These are phyloP conservation scores for Asterophora lycoperdoides DNA, from an alignment of 768 basidiomycete species.

Conservation along the genomic window DNA sequence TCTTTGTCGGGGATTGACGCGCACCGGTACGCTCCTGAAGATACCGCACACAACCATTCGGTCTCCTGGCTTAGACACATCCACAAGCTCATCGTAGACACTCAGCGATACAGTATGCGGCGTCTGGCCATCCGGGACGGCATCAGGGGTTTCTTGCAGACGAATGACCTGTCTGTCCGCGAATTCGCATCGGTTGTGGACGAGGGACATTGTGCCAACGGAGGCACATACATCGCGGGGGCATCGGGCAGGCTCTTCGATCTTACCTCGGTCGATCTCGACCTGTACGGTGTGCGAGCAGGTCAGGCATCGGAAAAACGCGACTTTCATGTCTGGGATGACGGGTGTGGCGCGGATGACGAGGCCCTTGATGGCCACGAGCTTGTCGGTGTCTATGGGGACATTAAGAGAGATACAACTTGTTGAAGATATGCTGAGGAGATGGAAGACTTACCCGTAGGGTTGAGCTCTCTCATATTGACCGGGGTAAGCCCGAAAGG, in stretches of 20 bases:
- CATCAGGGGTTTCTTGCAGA: slow-evolving; percentile 96
- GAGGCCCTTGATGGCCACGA: slow-evolving; percentile 92
- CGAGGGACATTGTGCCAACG: slow-evolving; percentile 86
- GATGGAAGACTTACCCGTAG: slow-evolving; percentile 56
- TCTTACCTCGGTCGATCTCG: slow-evolving; percentile 97
- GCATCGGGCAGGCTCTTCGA: slow-evolving; percentile 87
- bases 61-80: slow-evolving; percentile 95
- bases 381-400: slow-evolving; percentile 88
- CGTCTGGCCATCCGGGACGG: slow-evolving; percentile 96
- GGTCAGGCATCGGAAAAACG: slow-evolving; percentile 95
- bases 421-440: neutral
- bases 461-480: slow-evolving; percentile 96
- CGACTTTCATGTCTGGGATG: slow-evolving; percentile 98
- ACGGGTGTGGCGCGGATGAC: slow-evolving; percentile 97
- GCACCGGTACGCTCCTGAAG: slow-evolving; percentile 92
- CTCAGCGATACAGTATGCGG: slow-evolving; percentile 96
- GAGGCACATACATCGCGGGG: slow-evolving; percentile 90
- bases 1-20: slow-evolving; percentile 88
- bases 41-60: slow-evolving; percentile 88
- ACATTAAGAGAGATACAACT: neutral
- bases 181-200: slow-evolving; percentile 97
- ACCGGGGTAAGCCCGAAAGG: slow-evolving; percentile 81
- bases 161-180: slow-evolving; percentile 94
- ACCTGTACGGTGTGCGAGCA: slow-evolving; percentile 97
- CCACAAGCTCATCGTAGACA: slow-evolving; percentile 98